These are phyloP conservation scores for Hondaea fermentalgiana DNA, from an alignment of 108 stramenopile species.

Conservation along the genomic window DNA sequence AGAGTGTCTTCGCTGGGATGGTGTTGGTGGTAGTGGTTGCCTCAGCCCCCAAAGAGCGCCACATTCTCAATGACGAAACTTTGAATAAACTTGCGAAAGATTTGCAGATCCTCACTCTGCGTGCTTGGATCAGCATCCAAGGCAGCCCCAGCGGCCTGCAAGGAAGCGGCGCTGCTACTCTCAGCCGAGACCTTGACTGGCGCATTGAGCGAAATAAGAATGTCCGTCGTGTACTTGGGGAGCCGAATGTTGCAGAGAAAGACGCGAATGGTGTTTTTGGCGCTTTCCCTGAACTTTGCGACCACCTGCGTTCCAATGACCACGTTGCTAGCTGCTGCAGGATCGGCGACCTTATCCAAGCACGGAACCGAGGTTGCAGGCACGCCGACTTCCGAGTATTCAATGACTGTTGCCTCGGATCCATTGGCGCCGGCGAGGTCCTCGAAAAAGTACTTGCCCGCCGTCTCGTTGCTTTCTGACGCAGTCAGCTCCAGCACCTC, in stretches of 20 bases:
- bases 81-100: not conserved
- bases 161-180: not conserved
- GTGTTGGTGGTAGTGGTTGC: not conserved
- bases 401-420: not conserved
- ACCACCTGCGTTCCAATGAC: not conserved
- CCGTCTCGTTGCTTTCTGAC: not conserved
- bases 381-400: not conserved
- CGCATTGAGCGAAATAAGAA: not conserved
- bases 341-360: not conserved
- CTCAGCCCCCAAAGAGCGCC: not conserved
- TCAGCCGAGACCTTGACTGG: not conserved
- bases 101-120: not conserved
- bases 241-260: not conserved
- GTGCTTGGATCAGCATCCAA: not conserved
- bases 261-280: not conserved
- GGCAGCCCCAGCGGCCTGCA: not conserved
- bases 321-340: not conserved
- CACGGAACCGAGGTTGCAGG: not conserved
- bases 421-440: slow-evolving; percentile 23
- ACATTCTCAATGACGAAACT: not conserved
- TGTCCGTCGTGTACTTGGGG: not conserved
- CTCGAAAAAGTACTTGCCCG: slow-evolving; percentile 14
- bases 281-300: not conserved
- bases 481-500: slow-evolving; percentile 5
- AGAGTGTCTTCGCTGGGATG: no score